Conservation (phyloP, 345 rosid species). For the Carallia brachiata region DNA sequence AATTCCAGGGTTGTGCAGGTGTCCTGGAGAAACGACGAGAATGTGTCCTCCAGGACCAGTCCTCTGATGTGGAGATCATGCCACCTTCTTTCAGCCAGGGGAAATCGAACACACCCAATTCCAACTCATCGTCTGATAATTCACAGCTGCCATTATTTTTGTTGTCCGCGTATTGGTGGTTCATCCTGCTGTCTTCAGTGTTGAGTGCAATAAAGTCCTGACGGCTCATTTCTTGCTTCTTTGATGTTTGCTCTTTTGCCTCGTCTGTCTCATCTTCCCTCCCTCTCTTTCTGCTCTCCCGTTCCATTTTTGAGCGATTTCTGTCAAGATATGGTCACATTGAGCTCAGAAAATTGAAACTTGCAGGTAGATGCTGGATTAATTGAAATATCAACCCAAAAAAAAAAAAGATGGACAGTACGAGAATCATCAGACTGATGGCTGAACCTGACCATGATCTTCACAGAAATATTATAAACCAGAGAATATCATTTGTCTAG, state of each 20-base stretch:
- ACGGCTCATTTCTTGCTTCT: conserved; percentile 19
- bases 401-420: no score
- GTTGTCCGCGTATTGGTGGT: background rate
- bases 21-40: conserved; percentile 20
- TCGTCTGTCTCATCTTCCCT: conserved; percentile 22
- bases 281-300: conserved; percentile 34
- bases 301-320: conserved; percentile 24
- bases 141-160: conserved; percentile 8
- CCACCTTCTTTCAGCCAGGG: conserved; percentile 65
- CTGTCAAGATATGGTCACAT: conserved; percentile 7
- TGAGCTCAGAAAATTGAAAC: background rate
- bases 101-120: conserved; percentile 55
- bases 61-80: conserved; percentile 42
- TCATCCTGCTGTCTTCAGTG: background rate
- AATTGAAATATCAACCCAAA: no score
- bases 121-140: conserved; percentile 10
- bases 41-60: conserved; percentile 40
- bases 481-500: no score
- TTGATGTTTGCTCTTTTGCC: conserved; percentile 11
- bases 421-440: no score
- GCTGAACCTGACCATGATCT: no score
- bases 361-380: no score
- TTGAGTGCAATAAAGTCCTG: background rate
- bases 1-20: conserved; percentile 10
- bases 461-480: no score